These are phyloP conservation scores for Pugionium dolabratum DNA, from an alignment of 345 rosid species.

Conservation along the genomic window DNA sequence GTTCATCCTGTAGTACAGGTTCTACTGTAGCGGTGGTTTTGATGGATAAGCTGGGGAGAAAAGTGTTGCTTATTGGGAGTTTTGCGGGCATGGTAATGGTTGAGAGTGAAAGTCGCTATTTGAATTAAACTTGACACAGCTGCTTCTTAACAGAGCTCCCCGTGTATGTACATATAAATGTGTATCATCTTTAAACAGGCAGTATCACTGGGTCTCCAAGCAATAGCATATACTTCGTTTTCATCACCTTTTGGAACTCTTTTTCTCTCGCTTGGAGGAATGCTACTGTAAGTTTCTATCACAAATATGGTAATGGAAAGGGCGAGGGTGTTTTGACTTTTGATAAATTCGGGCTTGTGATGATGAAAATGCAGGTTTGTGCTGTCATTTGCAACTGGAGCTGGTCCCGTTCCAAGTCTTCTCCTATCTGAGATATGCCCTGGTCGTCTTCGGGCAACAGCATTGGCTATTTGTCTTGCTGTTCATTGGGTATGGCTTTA, in stretches of 20 bases:
- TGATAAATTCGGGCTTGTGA: constrained; percentile 9
- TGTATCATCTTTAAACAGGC: constrained; percentile 49
- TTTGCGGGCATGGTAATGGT: constrained; percentile 82
- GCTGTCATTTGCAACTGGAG: constrained; percentile 73
- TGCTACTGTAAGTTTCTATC: constrained; percentile 69
- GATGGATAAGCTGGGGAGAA: constrained; percentile 94
- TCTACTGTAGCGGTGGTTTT: constrained; percentile 73
- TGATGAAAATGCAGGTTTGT: constrained; percentile 66
- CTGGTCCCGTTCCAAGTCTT: constrained; percentile 92
- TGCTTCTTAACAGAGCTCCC: neutral
- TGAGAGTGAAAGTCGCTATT: constrained; percentile 26
- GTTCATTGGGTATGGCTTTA: constrained; percentile 81
- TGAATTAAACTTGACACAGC: neutral
- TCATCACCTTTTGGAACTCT: constrained; percentile 53
- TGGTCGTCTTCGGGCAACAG: constrained; percentile 79
- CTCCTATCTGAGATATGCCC: constrained; percentile 92
- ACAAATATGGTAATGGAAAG: constrained; percentile 18
- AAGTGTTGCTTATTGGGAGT: constrained; percentile 82
- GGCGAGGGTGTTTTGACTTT: neutral
- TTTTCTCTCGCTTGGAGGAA: constrained; percentile 85
- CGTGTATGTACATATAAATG: constrained; percentile 10
- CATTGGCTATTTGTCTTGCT: constrained; percentile 86
- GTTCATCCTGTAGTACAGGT: constrained; percentile 48
- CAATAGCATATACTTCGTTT: constrained; percentile 64
- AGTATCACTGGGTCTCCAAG: constrained; percentile 70